These are phyloP conservation scores for Fraxinus ornus DNA, from an alignment of 305 asterid species.

Conservation along the genomic window DNA sequence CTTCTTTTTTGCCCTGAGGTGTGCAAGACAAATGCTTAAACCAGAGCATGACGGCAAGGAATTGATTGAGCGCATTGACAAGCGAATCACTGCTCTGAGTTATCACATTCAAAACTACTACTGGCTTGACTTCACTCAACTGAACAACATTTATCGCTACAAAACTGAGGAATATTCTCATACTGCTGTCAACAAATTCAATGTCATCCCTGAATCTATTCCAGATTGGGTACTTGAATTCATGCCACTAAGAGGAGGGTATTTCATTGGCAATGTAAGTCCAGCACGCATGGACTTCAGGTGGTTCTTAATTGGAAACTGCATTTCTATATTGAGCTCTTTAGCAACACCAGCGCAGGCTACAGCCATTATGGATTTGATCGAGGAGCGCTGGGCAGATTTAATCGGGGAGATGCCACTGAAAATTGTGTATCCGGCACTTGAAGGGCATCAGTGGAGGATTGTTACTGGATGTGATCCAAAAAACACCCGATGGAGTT, in stretches of 20 bases:
- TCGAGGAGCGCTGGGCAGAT: conserved; percentile 58
- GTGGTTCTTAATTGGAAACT: conserved; percentile 61
- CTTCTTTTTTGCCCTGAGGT: conserved; percentile 63
- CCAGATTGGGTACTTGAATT: conserved; percentile 71
- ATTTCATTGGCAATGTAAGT: conserved; percentile 62
- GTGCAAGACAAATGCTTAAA: conserved; percentile 56
- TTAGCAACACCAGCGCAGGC: conserved; percentile 60
- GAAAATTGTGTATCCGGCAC: conserved; percentile 58
- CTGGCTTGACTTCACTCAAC: conserved; percentile 69
- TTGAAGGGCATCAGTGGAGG: conserved; percentile 59
- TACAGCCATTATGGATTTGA: conserved; percentile 59
- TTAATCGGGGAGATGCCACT: conserved; percentile 67
- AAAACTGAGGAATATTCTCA: conserved; percentile 70
- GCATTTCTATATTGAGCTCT: conserved; percentile 54
- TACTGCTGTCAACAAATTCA: conserved; percentile 71
- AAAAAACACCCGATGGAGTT: conserved; percentile 66
- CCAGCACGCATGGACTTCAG: conserved; percentile 71
- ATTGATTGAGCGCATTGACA: conserved; percentile 52
- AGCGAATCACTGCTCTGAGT: conserved; percentile 58
- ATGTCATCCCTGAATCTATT: conserved; percentile 61
- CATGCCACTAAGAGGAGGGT: conserved; percentile 67
- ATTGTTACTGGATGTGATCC: conserved; percentile 63
- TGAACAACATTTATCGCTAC: conserved; percentile 65
- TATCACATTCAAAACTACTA: conserved; percentile 58
- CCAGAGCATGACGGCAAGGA: conserved; percentile 51